phyloP scores from a whole-genome alignment of 2,329 filamentous ascomycete genomes.

The Alternaria gaisen region DNA sequence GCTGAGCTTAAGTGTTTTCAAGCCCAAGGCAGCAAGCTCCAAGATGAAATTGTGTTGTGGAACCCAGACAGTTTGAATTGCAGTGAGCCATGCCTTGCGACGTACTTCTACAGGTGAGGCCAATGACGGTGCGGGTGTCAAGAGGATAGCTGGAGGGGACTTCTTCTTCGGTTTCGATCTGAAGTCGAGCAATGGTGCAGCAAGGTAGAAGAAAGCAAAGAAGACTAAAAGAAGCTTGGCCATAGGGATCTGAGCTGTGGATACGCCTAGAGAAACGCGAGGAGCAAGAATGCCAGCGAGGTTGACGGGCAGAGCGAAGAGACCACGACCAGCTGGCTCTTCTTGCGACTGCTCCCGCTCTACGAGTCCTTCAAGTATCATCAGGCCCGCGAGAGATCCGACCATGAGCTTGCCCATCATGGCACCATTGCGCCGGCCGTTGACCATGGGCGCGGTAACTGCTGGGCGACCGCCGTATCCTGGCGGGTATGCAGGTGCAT shows the following conservation, averaged over 20 bases:
- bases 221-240: conserved; percentile 62
- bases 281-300: conserved; percentile 42
- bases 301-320: conserved; percentile 55
- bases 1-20: conserved; percentile 85
- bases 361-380: conserved; percentile 86
- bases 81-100: conserved; percentile 89
- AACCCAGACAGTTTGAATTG: conserved; percentile 91
- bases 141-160: conserved; percentile 50
- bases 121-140: conserved; percentile 70
- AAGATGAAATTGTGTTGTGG: conserved; percentile 86
- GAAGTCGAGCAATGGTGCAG: conserved; percentile 65
- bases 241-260: conserved; percentile 53
- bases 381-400: conserved; percentile 87
- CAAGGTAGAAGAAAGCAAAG: conserved; percentile 64
- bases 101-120: conserved; percentile 86
- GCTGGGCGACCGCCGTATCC: conserved; percentile 40
- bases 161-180: conserved; percentile 64
- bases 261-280: conserved; percentile 42
- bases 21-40: conserved; percentile 79
- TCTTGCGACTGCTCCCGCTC: conserved; percentile 65
- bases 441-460: conserved; percentile 46
- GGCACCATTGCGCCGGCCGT: conserved; percentile 57
- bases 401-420: conserved; percentile 84
- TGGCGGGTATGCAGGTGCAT: conserved; percentile 47
- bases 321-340: conserved; percentile 50